Base-by-base conservation (phyloP, 192 early-diverging fungal genomes). In the Globomyces pollinis-pini region DNA sequence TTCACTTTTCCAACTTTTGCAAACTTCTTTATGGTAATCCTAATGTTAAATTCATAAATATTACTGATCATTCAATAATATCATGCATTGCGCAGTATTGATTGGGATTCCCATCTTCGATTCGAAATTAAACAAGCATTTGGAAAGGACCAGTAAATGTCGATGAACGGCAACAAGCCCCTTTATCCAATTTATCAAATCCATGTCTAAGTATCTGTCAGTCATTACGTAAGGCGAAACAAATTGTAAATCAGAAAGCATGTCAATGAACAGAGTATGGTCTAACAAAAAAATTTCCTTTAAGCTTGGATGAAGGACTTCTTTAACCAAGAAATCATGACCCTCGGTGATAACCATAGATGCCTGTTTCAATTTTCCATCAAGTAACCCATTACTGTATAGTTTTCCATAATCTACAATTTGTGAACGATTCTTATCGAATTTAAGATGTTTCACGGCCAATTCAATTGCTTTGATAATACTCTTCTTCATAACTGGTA, bases 401-500 rank as follows among this genome's bases (percentile, higher is more conserved):
- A 55, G 3, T 13, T 4, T 8, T 11, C 12, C 29, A 16, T 55
- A 55, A 26, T 55, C 33, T 21, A 55, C 53, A 15, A 0, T 15
- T 11, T 35, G 29, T 20, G 9, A 20, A 21, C 23, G 2, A 9
- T 34, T 15, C 3, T 35, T 55, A 33, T 7, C 53, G 33, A 55
- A 55, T 55, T 35, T 16, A 8, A 55, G n/a, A 55, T 55, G 53
- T 13, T 24, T 36, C 0, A 55, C 34, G 21, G 38, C 21, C n/a
- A 35, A 21, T 23, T 55, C 35, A 9, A 55, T 28, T 20, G 35
- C 53, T 41, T 55, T 55, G 4, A 35, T 55, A 11, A 55, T 11
- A 9, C 23, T 35, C 13, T 41, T 41, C 18, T 55, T 55, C 53
- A 55, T 55, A 9, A 55, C 29, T n/a, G 53, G 53, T 5, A 55